phyloP scores from a whole-genome alignment of 192 early-diverging fungal species.

The Linnemannia schmuckeri region DNA sequence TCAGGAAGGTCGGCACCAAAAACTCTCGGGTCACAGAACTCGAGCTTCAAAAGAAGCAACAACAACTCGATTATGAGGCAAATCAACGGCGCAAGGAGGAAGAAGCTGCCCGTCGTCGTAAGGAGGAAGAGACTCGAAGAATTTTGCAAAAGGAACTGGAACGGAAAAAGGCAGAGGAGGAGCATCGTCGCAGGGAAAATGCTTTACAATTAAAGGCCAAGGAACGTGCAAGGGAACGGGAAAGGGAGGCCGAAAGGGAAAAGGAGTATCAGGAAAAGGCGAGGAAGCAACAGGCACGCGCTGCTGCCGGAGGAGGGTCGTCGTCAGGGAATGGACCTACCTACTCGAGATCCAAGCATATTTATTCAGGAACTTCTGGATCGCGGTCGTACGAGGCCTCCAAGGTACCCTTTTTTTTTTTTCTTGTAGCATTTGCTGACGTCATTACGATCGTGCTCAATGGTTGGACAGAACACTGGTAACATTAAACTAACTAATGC shows the following conservation, averaged over 20 bases:
- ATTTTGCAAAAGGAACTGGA: conserved; percentile 38
- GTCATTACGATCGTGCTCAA: background rate
- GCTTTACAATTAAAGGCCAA: conserved; percentile 38
- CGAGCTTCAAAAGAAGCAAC: conserved; percentile 48
- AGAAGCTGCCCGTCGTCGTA: conserved; percentile 27
- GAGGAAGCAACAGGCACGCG: conserved; percentile 19
- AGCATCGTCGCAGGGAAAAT: conserved; percentile 28
- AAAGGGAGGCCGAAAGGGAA: conserved; percentile 39
- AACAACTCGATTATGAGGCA: conserved; percentile 39
- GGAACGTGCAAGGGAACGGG: conserved; percentile 42
- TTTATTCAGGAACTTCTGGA: conserved; percentile 31
- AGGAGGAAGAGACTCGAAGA: conserved; percentile 38
- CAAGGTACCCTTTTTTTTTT: conserved; percentile 23
- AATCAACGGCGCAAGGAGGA: conserved; percentile 39
- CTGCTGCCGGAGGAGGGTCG: conserved; percentile 4
- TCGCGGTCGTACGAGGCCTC: conserved; percentile 9
- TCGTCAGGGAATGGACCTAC: conserved; percentile 28
- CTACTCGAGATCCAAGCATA: conserved; percentile 38
- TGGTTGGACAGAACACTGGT: background rate
- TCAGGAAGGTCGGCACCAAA: conserved; percentile 48
- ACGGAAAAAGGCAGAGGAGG: conserved; percentile 40
- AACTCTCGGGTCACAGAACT: conserved; percentile 35
- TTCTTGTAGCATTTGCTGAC: background rate
- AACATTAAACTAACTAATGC: background rate
- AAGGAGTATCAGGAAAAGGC: conserved; percentile 24